Evolutionary conservation across 2,329 filamentous ascomycete genomes (phyloP), one percentile per base, ranked within the genome.

Genomic region (Xylariaceae sp.): DNA sequence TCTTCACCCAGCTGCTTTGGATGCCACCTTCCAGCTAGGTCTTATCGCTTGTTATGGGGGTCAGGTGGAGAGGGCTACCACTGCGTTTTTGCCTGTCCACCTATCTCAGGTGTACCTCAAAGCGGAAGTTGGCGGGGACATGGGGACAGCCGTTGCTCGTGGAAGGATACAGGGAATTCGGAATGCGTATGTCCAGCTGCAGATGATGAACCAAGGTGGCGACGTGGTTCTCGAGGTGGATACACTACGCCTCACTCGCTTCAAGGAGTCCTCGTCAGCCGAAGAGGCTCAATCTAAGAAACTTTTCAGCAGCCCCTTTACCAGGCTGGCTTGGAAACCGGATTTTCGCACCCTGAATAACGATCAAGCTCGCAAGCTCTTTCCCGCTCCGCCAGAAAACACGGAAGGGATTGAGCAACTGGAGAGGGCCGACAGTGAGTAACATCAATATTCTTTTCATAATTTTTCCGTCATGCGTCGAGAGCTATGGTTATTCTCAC

Each of bases 41-140:
- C 47, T 66, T 2, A 63, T 67, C 4, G 60, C 63, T 7, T 62
- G 56, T 19, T 20, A 66, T 20, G 59, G 58, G 3, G 65, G 65
- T 1, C 57, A 59, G 12, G 14, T 48, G 1, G 54, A 58, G 1
- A 47, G 40, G 2, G 56, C 58, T 10, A 49, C 1, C 40, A 59
- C 48, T 2, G 55, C 59, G 0, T 62, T 56, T 19, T 56, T 65
- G 0, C 65, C 65, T 2, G 52, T 65, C 4, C 54, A 65, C 16
- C 2, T 67, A 2, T 55, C 54, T 6, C 48, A 57, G 18, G 2
- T 67, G n/a, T 58, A 59, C 45, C 18, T 65, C 2, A 52, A 44
- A 14, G 12, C 20, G 6, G 45, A 29, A 2, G 12, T 50, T 10
- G 23, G 21, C 16, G 20, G 40, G n/a, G 42, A 52, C 20, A 29